Evolutionary conservation across 2,329 filamentous ascomycete species (phyloP), one percentile per base, ranked within the genome.

Genomic region (Pseudohalonectria lignicola): DNA sequence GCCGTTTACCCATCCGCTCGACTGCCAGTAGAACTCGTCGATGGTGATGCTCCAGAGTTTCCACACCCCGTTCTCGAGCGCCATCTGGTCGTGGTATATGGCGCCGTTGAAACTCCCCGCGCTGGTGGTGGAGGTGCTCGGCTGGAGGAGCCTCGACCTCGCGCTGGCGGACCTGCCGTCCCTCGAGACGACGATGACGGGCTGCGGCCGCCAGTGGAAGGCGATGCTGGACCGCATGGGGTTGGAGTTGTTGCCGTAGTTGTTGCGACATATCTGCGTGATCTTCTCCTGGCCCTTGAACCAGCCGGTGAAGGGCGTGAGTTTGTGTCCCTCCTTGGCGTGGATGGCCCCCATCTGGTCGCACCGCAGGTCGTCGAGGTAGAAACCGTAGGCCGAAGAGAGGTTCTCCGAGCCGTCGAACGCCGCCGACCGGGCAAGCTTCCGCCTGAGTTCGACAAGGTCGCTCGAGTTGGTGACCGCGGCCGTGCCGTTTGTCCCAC

Each of bases 1-100:
- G 18, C 30, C 40, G 19, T 36, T 36, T 8, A 15, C 18, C 44
- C 44, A 43, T 30, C n/a, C 40, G 5, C 16, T 29, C 13, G 28
- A 20, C 15, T 29, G 34, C 44, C 44, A 46, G 40, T 46, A 46
- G 39, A 44, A 44, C 40, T 46, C 44, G 28, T 46, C 44, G 18
- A 46, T 46, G 19, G 44, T 44, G n/a, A 44, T 31, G 18, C 36
- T 38, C 42, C 41, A 46, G 3, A 46, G 36, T 32, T 37, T 20
- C 44, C 44, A 44, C 25, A 37, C 38, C 3, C 42, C 44, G n/a
- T 40, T 33, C 18, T 45, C 43, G 5, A 44, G 40, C 12, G 39
- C 39, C 36, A 40, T 39, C 28, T 46, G 44, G 40, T 46, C 44
- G 17, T 44, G 41, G 28, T 46, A 46, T 25, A 46, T 46, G 12